Evolutionary conservation across 257 asterid genomes (phyloP), one percentile per base, ranked within the genome.

Genomic region (Forsythia suspensa): DNA sequence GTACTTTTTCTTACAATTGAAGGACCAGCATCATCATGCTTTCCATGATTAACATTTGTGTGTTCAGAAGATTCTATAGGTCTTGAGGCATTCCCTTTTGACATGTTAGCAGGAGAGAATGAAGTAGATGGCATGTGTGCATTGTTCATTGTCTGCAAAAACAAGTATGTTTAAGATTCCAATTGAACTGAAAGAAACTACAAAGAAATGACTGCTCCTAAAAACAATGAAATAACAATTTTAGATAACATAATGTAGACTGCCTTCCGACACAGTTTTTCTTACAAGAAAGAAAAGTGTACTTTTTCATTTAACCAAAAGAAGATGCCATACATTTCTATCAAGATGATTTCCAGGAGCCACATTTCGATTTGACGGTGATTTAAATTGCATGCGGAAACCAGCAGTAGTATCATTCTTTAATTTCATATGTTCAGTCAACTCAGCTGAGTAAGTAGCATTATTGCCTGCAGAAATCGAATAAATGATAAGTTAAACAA

Each of bases 351-450:
- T 91, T 77, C 88, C 90, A 37, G 91, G 89, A 48, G 86, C 39
- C 70, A 81, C 80, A 82, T 88, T 90, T 82, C 92, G 89, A 76
- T 81, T 91, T 71, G 91, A 48, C 9, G 97, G 97, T 2, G 96
- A 80, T 84, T 90, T 92, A 67, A 95, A 92, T 77, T 93, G 97
- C 90, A 91, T 46, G 70, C 91, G 92, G 77, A 93, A 86, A 42
- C 89, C 92, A 80, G 94, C 83, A 55, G 88, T 83, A n/a, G 88
- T 80, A 75, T 81, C 86, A 74, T 88, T 87, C 78, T 82, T 89
- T 46, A 93, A 80, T 84, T 92, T 90, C 81, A 84, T 59, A 11
- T 90, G 93, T 42, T 86, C 97, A 73, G 88, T 87, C 85, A 90
- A 78, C 73, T 90, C 97, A 77, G 92, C 43, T 39, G 91, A 70